A percentile compares a stretch with the other conserved stretches of the same genome.
Evolutionary conservation across 495 filamentous ascomycete species (phyloP).

Genomic region (Talaromyces stipitatus): DNA sequence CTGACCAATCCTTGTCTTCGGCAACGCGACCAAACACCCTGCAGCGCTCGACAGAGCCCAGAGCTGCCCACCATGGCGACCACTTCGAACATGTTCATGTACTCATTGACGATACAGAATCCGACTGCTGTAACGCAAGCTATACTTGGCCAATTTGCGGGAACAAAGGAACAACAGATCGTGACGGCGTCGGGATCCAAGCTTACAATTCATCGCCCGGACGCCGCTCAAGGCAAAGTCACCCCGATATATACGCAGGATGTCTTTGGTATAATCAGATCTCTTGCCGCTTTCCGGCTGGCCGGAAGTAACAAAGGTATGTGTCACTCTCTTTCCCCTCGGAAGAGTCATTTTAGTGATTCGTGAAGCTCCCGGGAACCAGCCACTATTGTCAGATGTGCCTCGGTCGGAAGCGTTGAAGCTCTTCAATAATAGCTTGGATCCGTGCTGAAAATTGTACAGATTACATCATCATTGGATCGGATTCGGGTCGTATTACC

Average conservation of each 20-base stretch:
- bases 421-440: slow-evolving; percentile 20
- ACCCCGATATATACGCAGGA: slow-evolving; percentile 80
- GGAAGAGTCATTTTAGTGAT: slow-evolving; percentile 85
- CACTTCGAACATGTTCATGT: slow-evolving; percentile 96
- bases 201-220: slow-evolving; percentile 79
- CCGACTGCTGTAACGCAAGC: slow-evolving; percentile 84
- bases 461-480: slow-evolving; percentile 96
- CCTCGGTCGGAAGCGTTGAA: slow-evolving; percentile 36
- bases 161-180: slow-evolving; percentile 94
- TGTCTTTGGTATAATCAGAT: slow-evolving; percentile 89
- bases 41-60: slow-evolving; percentile 14
- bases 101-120: slow-evolving; percentile 87
- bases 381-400: slow-evolving; percentile 28
- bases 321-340: slow-evolving; percentile 40
- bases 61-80: slow-evolving; percentile 72
- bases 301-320: slow-evolving; percentile 95
- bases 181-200: slow-evolving; percentile 87
- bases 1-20: not conserved
- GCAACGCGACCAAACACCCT: slow-evolving; percentile 8
- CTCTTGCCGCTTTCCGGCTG: slow-evolving; percentile 78
- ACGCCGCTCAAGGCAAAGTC: slow-evolving; percentile 78
- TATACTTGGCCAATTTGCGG: slow-evolving; percentile 87
- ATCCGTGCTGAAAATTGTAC: slow-evolving; percentile 53
- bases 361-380: slow-evolving; percentile 61
- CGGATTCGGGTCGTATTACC: slow-evolving; percentile 90